A percentile compares a stretch with the other conserved stretches of the same genome.
Evolutionary conservation across 1,284 basidiomycete species (phyloP).

Genomic region (Puccinia polysora): DNA sequence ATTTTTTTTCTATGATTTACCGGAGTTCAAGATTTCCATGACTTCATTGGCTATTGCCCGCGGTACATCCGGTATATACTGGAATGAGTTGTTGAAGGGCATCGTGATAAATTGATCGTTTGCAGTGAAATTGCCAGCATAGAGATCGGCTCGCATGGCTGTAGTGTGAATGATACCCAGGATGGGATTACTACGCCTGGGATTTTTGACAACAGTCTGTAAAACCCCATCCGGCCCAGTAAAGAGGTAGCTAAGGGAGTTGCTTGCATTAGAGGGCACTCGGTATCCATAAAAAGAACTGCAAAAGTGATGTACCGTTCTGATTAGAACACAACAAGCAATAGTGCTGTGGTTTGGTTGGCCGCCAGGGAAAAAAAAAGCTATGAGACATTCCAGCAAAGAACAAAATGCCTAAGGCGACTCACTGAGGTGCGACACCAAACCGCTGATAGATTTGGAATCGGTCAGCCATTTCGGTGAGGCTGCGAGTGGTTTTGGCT

Average conservation of each 20-base stretch:
- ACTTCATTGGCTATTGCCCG: conserved; percentile 44
- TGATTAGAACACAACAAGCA: too few relatives aligned
- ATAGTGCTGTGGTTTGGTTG: too few relatives aligned
- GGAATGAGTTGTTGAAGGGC: conserved; percentile 59
- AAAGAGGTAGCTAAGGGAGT: conserved; percentile 47
- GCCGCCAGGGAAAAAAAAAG: neutral
- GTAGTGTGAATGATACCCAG: conserved; percentile 49
- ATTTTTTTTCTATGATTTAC: conserved; percentile 1
- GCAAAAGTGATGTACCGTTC: neutral
- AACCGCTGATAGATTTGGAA: conserved; percentile 48
- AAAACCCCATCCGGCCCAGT: conserved; percentile 45
- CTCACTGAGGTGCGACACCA: conserved; percentile 47
- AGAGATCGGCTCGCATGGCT: conserved; percentile 50
- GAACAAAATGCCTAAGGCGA: neutral
- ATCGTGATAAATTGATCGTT: conserved; percentile 59
- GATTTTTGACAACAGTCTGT: conserved; percentile 43
- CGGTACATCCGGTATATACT: conserved; percentile 54
- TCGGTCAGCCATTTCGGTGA: conserved; percentile 41
- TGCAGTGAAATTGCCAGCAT: conserved; percentile 50
- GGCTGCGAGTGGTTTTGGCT: conserved; percentile 32
- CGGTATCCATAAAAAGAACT: conserved; percentile 36
- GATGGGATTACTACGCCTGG: conserved; percentile 39
- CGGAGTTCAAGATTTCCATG: conserved; percentile 47
- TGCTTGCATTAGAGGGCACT: conserved; percentile 34
- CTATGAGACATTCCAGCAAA: neutral